These are phyloP conservation scores for Pelargonium myrrhifolium DNA, from an alignment of 441 rosid genomes.

Conservation along the genomic window DNA sequence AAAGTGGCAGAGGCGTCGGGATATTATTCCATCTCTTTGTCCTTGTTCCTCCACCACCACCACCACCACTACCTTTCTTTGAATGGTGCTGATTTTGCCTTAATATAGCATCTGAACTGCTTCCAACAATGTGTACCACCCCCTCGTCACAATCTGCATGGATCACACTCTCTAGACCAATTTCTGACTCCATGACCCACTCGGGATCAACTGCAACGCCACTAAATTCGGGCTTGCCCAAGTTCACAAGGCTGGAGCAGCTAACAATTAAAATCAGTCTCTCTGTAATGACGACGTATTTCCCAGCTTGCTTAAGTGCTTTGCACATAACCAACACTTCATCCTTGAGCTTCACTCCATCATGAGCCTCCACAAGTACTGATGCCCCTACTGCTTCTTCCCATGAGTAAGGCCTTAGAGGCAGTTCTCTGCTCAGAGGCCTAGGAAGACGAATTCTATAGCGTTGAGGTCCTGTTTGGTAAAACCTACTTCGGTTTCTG, in stretches of 20 bases:
- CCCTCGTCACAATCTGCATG: constrained; percentile 50
- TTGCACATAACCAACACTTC: constrained; percentile 62
- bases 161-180: constrained; percentile 68
- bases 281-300: constrained; percentile 56
- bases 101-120: constrained; percentile 55
- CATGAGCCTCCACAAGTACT: constrained; percentile 60
- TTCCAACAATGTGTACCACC: constrained; percentile 74
- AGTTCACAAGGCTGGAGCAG: constrained; percentile 60
- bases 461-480: constrained; percentile 51
- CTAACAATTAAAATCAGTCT: constrained; percentile 52
- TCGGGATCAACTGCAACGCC: constrained; percentile 64
- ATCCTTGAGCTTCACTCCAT: constrained; percentile 50
- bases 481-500: constrained; percentile 70
- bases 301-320: constrained; percentile 62
- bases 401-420: constrained; percentile 79
- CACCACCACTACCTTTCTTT: constrained; percentile 36
- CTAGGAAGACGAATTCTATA: constrained; percentile 74
- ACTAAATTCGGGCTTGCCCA: constrained; percentile 55
- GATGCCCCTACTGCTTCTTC: constrained; percentile 86
- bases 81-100: constrained; percentile 52
- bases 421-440: constrained; percentile 75
- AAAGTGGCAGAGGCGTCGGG: constrained; percentile 59
- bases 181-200: constrained; percentile 71
- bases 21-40: constrained; percentile 48
- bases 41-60: constrained; percentile 32